Percentiles rank a stretch among this genome's conserved stretches.
phyloP scores from a whole-genome alignment of 1,284 basidiomycete genomes.

The Irpex sp. region DNA sequence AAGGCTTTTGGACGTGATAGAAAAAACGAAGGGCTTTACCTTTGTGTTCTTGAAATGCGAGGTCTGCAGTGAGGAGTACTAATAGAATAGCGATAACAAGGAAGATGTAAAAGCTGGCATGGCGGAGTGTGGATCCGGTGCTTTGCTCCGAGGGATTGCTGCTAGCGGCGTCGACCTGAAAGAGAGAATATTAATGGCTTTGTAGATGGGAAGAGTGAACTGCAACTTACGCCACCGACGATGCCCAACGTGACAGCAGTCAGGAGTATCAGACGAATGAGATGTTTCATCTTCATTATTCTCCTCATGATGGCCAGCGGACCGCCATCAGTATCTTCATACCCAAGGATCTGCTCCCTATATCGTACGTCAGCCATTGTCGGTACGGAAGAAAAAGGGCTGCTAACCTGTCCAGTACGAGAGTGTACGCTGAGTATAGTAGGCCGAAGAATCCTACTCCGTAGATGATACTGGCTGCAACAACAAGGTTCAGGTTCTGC shows the following conservation, averaged over 20 bases:
- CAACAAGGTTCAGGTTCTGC: conserved; percentile 19
- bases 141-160: conserved; percentile 1
- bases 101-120: conserved; percentile 41
- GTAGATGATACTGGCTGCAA: conserved; percentile 29
- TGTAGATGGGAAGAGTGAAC: not conserved
- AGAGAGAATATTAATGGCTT: not conserved
- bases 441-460: conserved; percentile 33
- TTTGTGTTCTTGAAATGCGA: conserved; percentile 22
- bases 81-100: conserved; percentile 39
- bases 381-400: conserved; percentile 12
- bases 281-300: conserved; percentile 27
- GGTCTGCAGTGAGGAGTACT: conserved; percentile 33
- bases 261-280: conserved; percentile 32
- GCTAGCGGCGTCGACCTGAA: not conserved
- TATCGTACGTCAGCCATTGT: not conserved
- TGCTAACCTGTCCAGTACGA: conserved; percentile 30
- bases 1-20: too few relatives aligned
- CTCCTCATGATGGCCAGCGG: conserved; percentile 25
- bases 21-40: not conserved
- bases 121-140: conserved; percentile 27
- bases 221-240: conserved; percentile 24
- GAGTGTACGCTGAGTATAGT: conserved; percentile 31
- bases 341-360: conserved; percentile 3
- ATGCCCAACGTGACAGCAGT: conserved; percentile 38
- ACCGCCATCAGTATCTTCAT: conserved; percentile 11